Conservation (phyloP, 129 eudicot genomes). For the Centaurea solstitialis region DNA sequence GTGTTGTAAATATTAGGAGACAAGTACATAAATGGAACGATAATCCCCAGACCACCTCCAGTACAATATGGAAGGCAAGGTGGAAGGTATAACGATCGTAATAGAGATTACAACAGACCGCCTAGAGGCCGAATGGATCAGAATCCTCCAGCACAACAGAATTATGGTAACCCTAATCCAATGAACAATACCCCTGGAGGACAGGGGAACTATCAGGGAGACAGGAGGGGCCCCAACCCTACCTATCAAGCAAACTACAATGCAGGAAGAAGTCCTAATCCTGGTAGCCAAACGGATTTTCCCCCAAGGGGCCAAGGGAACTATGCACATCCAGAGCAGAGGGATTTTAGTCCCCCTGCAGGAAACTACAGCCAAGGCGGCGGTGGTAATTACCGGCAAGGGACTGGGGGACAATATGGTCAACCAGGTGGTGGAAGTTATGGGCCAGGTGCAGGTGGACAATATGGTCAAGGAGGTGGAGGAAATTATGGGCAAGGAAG, state of each 20-base stretch:
- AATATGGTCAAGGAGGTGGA: slow-evolving; percentile 22
- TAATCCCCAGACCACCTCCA: slow-evolving; percentile 90
- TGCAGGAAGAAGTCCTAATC: slow-evolving; percentile 35
- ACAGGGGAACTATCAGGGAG: slow-evolving; percentile 43
- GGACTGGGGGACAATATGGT: slow-evolving; percentile 27
- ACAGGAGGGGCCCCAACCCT: slow-evolving; percentile 43
- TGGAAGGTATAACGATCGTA: slow-evolving; percentile 48
- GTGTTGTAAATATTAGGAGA: slow-evolving; percentile 56
- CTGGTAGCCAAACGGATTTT: slow-evolving; percentile 34
- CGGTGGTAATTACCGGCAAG: slow-evolving; percentile 33
- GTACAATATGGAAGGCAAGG: slow-evolving; percentile 67
- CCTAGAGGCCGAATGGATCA: slow-evolving; percentile 39
- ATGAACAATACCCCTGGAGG: slow-evolving; percentile 41
- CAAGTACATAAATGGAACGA: slow-evolving; percentile 85
- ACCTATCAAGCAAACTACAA: slow-evolving; percentile 41
- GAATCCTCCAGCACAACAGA: slow-evolving; percentile 29
- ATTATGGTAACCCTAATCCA: slow-evolving; percentile 20
- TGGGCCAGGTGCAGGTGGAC: slow-evolving; percentile 13
- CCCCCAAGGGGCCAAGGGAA: slow-evolving; percentile 33
- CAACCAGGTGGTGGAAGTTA: slow-evolving; percentile 2
- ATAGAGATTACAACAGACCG: slow-evolving; percentile 41
- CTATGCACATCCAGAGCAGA: slow-evolving; percentile 35
- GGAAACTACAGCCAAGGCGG: slow-evolving; percentile 36
- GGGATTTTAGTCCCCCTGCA: slow-evolving; percentile 33
- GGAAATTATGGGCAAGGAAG: slow-evolving; percentile 3